phyloP scores from a whole-genome alignment of 2,329 filamentous ascomycete species.

The Ceratocystis ficicola region DNA sequence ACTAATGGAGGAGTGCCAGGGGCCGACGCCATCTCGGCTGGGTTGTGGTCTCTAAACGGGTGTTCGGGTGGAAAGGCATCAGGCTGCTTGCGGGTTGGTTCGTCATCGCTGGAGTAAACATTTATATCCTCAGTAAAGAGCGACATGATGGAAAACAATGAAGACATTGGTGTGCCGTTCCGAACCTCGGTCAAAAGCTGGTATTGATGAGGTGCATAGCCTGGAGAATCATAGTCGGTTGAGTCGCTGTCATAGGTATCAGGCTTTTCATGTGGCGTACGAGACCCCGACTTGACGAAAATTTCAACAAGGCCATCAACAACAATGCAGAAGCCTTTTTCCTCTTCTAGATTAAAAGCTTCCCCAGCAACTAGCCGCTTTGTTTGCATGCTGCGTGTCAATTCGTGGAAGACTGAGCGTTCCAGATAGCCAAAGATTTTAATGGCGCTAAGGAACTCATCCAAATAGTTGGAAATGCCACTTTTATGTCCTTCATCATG shows the following conservation, averaged over 20 bases:
- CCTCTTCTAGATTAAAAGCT: slow-evolving; percentile 87
- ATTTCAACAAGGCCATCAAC: slow-evolving; percentile 95
- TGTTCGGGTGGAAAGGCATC: slow-evolving; percentile 9
- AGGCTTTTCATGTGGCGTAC: slow-evolving; percentile 30
- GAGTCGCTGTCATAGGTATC: slow-evolving; percentile 32
- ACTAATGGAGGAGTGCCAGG: slow-evolving; percentile 20
- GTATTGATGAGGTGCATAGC: slow-evolving; percentile 62
- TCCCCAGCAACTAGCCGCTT: slow-evolving; percentile 91
- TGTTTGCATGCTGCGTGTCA: slow-evolving; percentile 97
- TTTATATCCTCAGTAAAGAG: slow-evolving; percentile 93
- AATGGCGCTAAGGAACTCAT: slow-evolving; percentile 96
- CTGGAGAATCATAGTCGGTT: slow-evolving; percentile 54
- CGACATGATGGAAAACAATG: slow-evolving; percentile 90
- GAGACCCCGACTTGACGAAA: slow-evolving; percentile 77
- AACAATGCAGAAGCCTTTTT: slow-evolving; percentile 94
- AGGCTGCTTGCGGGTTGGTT: slow-evolving; percentile 23
- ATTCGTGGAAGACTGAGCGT: slow-evolving; percentile 90
- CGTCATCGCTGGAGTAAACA: slow-evolving; percentile 59
- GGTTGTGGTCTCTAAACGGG: background rate
- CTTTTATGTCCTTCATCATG: slow-evolving; percentile 84
- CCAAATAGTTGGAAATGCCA: slow-evolving; percentile 86
- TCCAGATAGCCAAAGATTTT: slow-evolving; percentile 98
- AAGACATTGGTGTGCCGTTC: slow-evolving; percentile 97
- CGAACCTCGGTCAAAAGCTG: slow-evolving; percentile 94
- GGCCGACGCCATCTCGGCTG: slow-evolving; percentile 12